These are phyloP conservation scores for Paramecium octaurelia DNA, from an alignment of 73 alveolate genomes.

Conservation along the genomic window DNA sequence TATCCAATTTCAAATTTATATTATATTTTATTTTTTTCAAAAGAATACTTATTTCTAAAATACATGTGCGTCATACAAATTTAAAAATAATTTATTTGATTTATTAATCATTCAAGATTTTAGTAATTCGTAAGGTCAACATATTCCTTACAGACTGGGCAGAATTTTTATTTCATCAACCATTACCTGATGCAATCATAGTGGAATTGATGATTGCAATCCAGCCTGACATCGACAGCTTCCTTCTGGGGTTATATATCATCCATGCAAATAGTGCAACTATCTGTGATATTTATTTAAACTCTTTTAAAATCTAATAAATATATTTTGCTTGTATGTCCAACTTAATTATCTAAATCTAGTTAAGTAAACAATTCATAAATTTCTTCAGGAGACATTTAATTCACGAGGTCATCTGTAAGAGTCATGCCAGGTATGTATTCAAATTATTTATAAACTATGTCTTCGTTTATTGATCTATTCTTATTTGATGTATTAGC, in stretches of 20 bases:
- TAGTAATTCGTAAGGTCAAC: neutral
- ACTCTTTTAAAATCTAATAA: neutral
- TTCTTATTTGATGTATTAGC: neutral
- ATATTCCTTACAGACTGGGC: neutral
- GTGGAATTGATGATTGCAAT: neutral
- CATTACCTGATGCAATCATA: neutral
- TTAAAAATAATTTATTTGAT: neutral
- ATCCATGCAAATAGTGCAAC: neutral
- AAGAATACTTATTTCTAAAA: neutral
- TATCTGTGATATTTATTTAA: neutral
- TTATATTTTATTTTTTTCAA: neutral
- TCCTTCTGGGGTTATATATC: neutral
- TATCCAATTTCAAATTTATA: conserved; percentile 2
- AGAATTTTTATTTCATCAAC: neutral
- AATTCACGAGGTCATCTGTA: neutral
- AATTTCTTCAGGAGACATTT: neutral
- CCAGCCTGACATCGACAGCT: neutral
- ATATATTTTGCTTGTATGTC: neutral
- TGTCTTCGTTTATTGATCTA: neutral
- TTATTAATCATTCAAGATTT: neutral
- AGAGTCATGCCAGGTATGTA: neutral
- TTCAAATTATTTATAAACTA: neutral
- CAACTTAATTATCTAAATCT: neutral
- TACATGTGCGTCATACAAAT: neutral
- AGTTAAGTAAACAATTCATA: neutral